Base-by-base conservation (phyloP, 805 yeast species). In the Jamesozyma piceae region DNA sequence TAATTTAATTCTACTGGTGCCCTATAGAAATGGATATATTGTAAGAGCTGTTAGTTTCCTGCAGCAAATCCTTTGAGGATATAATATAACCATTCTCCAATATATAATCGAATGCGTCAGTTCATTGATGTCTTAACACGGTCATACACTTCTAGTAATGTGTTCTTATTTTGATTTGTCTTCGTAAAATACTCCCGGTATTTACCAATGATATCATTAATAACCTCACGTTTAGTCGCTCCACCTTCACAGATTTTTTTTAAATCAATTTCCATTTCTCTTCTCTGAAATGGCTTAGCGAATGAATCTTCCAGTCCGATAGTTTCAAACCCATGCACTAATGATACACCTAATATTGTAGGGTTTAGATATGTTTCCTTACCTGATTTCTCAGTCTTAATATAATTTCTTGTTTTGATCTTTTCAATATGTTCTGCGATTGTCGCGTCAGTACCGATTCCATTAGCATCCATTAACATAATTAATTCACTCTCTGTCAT, bases 361-460 rank as follows among this genome's bases (percentile, higher is more conserved):
- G 99, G 98, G 5, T 82, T 66, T 13, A 92, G 62, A 39, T 69
- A 67, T 1, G 65, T 64, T 20, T 67, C 65, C 35, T 64, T 64
- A 4, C 63, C 64, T 6, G 49, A 49, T 46, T 63, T 68, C 9
- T 70, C 67, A 37, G 68, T 78, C 15, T 62, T 64, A 4, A 85
- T 75, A 54, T 89, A 94, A 17, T 78, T 77, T 41, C 98, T 65
- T 10, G 62, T 60, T 24, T 74, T 64, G 35, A 92, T 78, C 56
- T 84, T 89, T 44, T 83, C 88, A 31, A 92, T 92, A 62, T 92
- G 99, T 35, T 92, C 98, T 0, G 97, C 98, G 63, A 92, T 94
- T 0, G 99, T 92, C 1, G 99, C 99, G 67, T 92, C 99, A 0
- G 99, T 92, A 2, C 99, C 99, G 36, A 92, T 92, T 0, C 97